Evolutionary conservation across 78 protist species (phyloP), one percentile per base, ranked within the genome.

Genomic region (Dictyostelium brefeldianum): DNA sequence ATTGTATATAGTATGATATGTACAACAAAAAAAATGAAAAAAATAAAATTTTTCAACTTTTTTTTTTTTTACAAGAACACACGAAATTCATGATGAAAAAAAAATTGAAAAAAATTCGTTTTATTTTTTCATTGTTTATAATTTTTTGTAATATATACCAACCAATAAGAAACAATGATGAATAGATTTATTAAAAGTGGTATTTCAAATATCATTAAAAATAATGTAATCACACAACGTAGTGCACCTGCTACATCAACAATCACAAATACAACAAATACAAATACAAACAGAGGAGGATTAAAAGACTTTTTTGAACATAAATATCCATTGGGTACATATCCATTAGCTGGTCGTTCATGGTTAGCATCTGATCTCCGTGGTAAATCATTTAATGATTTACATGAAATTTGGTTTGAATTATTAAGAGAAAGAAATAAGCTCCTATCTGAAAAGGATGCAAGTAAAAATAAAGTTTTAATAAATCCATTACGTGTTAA

Each of bases 321-420:
- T 48, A 65, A 51, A 20, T 80, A 74, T 31, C 47, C 80, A n/a
- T 27, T 47, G 27, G 95, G 95, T 36, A 75, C 82, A 22, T 81
- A 74, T 43, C 95, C 95, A 48, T 18, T 48, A 5, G 84, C 95
- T 47, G 95, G 95, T 80, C 70, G 91, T 18, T 17, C 81, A 51
- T 94, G 96, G 96, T 14, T 11, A 29, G 96, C 96, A 22, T 18
- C 46, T 11, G 96, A 94, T 81, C 81, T 96, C 11, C 96, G 97
- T 67, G 80, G 83, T 25, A 94, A 96, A 70, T 81, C 91, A 64
- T 77, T 80, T 64, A 78, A 31, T 25, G 97, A 96, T 89, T 64
- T 96, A 43, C 96, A 96, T 59, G 78, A 94, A 71, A 27, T 96
- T 29, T 96, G 97, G 97, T 77, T 83, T 25, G 96, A 91, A n/a